Evolutionary conservation across 176 grass and related monocot species (phyloP).

Genomic region (Raddia distichophylla): DNA sequence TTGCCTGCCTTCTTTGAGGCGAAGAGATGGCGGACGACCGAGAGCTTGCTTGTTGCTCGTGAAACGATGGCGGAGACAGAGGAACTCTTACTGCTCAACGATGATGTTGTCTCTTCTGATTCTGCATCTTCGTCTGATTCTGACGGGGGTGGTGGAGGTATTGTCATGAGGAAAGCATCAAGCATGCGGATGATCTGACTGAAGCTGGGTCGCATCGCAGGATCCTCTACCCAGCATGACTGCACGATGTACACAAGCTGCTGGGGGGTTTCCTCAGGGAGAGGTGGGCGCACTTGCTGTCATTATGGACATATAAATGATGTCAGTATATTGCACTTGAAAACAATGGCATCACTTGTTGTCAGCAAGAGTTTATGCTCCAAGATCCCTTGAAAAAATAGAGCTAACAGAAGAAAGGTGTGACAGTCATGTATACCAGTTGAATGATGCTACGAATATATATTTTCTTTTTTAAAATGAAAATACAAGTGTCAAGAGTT

Average conservation of each 20-base stretch:
- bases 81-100: slow-evolving; percentile 55
- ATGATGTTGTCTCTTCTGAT: slow-evolving; percentile 38
- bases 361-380: not conserved
- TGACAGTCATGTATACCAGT: not conserved
- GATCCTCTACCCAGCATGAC: slow-evolving; percentile 98
- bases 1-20: slow-evolving; percentile 81
- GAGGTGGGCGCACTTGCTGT: slow-evolving; percentile 86
- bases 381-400: not conserved
- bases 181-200: slow-evolving; percentile 94
- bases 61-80: slow-evolving; percentile 71
- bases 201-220: slow-evolving; percentile 79
- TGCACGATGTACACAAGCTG: slow-evolving; percentile 85
- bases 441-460: not conserved
- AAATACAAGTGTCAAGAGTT: not conserved
- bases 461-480: not conserved
- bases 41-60: slow-evolving; percentile 78
- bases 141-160: slow-evolving; percentile 47
- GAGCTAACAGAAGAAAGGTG: not conserved
- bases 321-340: slow-evolving; percentile 3
- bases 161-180: slow-evolving; percentile 71
- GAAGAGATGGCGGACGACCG: slow-evolving; percentile 92
- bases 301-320: not conserved
- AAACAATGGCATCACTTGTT: not conserved
- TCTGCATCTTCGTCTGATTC: slow-evolving; percentile 39
- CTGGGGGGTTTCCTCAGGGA: slow-evolving; percentile 72